Percentiles rank a stretch among this genome's conserved stretches.
These are phyloP conservation scores for Schizothecium vesticola DNA, from an alignment of 495 filamentous ascomycete species.

Conservation along the genomic window DNA sequence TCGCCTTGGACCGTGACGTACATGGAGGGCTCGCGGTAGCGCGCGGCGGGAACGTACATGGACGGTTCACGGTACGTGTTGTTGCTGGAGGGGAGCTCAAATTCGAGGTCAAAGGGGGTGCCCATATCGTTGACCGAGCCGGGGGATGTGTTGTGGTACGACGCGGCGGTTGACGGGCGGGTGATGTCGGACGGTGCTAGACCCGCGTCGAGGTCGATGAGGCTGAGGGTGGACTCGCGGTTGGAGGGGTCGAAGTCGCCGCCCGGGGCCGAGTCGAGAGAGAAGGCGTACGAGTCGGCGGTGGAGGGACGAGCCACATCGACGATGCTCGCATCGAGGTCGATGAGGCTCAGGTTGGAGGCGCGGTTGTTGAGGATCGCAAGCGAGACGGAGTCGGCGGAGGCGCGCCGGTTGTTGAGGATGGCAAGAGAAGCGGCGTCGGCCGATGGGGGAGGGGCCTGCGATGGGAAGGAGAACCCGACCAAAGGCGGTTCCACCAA, in stretches of 20 bases:
- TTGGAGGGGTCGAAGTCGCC: background rate
- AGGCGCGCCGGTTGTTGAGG: slow-evolving; percentile 2
- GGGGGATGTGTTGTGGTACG: slow-evolving; percentile 5
- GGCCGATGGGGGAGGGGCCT: background rate
- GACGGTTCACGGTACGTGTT: slow-evolving; percentile 8
- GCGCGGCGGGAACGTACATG: slow-evolving; percentile 1
- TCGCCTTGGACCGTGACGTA: background rate
- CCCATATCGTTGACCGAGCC: slow-evolving; percentile 3
- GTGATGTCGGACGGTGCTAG: background rate
- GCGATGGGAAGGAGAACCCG: background rate
- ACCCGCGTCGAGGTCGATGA: slow-evolving; percentile 12
- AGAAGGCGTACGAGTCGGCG: background rate
- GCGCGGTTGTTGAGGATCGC: slow-evolving; percentile 3
- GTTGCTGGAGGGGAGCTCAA: background rate
- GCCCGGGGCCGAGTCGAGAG: background rate
- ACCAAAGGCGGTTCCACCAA: background rate
- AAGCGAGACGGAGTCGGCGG: background rate
- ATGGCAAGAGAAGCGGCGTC: slow-evolving; percentile 5
- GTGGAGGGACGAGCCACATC: slow-evolving; percentile 1
- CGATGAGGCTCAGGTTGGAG: slow-evolving; percentile 5
- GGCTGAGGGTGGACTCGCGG: slow-evolving; percentile 5
- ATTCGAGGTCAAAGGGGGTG: slow-evolving; percentile 14
- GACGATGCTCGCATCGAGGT: slow-evolving; percentile 1
- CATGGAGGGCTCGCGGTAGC: slow-evolving; percentile 1
- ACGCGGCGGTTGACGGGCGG: slow-evolving; percentile 7